Evolutionary conservation across 345 rosid genomes (phyloP), one percentile per base, ranked within the genome.

Genomic region (Rhodamnia rubescens): DNA sequence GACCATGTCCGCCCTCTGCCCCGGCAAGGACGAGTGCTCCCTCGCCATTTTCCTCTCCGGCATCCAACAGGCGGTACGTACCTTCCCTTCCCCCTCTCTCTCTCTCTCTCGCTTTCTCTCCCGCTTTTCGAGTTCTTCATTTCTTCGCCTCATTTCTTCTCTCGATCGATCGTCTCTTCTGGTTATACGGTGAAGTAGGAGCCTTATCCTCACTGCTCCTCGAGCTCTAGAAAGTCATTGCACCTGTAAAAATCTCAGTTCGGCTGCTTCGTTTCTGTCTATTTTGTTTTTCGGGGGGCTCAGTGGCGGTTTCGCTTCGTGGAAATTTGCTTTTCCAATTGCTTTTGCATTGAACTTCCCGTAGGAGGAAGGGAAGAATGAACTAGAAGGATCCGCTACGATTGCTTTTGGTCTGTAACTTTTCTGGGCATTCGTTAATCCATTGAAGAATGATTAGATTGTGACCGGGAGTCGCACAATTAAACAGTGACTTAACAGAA

Each of bases 1-100:
- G 61, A 96, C 94, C 82, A 93, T 96, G 93, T 24, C 85, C 2
- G 98, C 99, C 3, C 91, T 96, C 86, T 96, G 99, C 91, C 95
- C 93, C 29, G 91, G 90, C 82, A 36, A 69, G n/a, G 93, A 93
- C 29, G 89, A 93, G 56, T 96, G 99, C 87, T 96, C 99, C 58
- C 90, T 94, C 22, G 98, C 98, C 92, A 95, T 96, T 78, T 96
- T 93, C 87, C 95, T 95, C 90, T 86, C 98, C 78, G 96, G 98
- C 18, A 53, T 91, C 85, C 95, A 95, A 74, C 99, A 95, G 91
- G 98, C 97, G 83, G 99, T 96, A 91, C 3, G 91, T 64, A 32
- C 29, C 44, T 47, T 40, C 26, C 36, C 81, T 26, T 51, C 40
- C 40, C 40, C 3, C 3, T 3, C 40, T 3, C 40, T 36, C 16